phyloP scores from a whole-genome alignment of 129 eudicot species.

The Ambrosia trifida region DNA sequence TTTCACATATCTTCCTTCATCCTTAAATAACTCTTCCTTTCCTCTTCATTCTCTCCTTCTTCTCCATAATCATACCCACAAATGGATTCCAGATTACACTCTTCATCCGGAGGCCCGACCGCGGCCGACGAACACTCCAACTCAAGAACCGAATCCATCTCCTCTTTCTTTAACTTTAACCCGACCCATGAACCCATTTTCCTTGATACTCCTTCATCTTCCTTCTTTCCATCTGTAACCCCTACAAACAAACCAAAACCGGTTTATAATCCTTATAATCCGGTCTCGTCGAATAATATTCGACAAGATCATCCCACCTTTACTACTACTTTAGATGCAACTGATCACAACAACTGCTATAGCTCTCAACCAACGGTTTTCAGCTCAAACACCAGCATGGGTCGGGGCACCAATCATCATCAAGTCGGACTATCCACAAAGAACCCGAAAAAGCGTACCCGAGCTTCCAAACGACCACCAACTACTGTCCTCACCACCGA shows the following conservation, averaged over 20 bases:
- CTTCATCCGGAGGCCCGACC: too few species aligned
- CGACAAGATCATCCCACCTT: neutral
- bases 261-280: too few species aligned
- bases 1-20: neutral
- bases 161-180: neutral
- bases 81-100: neutral
- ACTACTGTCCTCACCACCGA: constrained; percentile 86
- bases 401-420: neutral
- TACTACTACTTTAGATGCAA: neutral
- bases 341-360: neutral
- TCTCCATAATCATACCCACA: neutral
- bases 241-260: too few species aligned
- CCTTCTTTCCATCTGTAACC: too few species aligned
- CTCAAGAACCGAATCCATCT: neutral
- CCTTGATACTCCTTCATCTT: neutral
- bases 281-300: neutral
- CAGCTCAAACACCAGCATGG: neutral
- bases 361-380: neutral
- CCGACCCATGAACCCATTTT: neutral
- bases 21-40: neutral
- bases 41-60: neutral
- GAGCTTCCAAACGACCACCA: constrained; percentile 88
- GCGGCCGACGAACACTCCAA: neutral
- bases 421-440: constrained; percentile 23
- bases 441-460: constrained; percentile 65